A percentile compares a stretch with the other conserved stretches of the same genome.
Conservation (phyloP, 495 filamentous ascomycete genomes). For the Geoglossum glabrum region DNA sequence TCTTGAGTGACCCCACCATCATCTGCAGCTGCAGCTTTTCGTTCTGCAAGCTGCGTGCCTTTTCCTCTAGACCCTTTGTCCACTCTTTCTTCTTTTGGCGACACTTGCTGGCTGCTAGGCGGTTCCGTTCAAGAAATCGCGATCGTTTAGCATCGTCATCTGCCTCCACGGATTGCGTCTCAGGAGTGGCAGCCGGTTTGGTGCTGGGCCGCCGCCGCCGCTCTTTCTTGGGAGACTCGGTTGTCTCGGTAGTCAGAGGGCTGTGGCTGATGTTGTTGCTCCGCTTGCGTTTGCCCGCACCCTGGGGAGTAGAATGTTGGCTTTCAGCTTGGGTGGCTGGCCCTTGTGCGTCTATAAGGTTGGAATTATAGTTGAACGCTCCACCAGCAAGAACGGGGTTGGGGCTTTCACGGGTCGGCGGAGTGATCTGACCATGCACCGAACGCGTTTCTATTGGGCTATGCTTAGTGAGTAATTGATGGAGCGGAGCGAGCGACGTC, state of each 20-base stretch:
- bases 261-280: neutral
- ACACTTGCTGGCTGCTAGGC: constrained; percentile 70
- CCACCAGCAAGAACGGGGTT: neutral
- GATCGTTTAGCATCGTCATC: constrained; percentile 6
- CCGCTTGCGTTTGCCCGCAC: neutral
- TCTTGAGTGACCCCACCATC: constrained; percentile 17
- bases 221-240: constrained; percentile 1
- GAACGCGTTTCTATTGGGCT: neutral
- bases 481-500: neutral
- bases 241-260: neutral
- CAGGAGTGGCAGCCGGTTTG: neutral
- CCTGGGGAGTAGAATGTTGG: neutral
- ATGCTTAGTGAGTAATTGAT: neutral
- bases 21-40: constrained; percentile 11
- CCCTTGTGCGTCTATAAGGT: neutral
- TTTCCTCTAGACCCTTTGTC: constrained; percentile 12
- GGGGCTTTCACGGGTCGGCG: neutral
- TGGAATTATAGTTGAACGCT: neutral
- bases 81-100: constrained; percentile 66
- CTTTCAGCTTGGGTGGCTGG: neutral
- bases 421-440: constrained; percentile 4
- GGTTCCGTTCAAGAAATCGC: constrained; percentile 55
- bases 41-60: constrained; percentile 11
- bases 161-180: neutral
- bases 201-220: neutral